Percentiles rank a stretch among this genome's conserved stretches.
phyloP scores from a whole-genome alignment of 805 yeast genomes.

The Candida morakotiae region DNA sequence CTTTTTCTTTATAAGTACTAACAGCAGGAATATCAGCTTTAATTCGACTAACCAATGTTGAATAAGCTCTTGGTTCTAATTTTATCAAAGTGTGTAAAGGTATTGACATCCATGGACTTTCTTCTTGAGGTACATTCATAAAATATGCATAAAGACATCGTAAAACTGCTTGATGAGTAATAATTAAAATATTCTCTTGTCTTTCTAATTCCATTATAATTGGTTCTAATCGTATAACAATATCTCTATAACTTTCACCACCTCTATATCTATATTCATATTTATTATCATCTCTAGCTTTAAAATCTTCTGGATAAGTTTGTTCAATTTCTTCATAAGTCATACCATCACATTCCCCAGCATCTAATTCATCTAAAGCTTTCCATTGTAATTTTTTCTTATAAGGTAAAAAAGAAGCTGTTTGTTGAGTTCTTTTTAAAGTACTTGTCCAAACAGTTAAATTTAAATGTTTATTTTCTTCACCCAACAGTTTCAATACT shows the following conservation, averaged over 20 bases:
- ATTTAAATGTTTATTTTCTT: conserved; percentile 45
- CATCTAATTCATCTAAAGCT: conserved; percentile 94
- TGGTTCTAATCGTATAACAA: conserved; percentile 91
- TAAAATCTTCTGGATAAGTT: conserved; percentile 88
- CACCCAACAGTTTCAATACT: conserved; percentile 61
- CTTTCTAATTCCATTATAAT: conserved; percentile 97
- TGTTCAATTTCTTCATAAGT: conserved; percentile 90
- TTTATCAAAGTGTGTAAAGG: conserved; percentile 94
- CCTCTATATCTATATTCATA: conserved; percentile 95
- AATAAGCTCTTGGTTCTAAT: conserved; percentile 92
- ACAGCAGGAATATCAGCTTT: conserved; percentile 98
- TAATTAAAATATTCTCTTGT: conserved; percentile 91
- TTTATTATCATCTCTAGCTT: conserved; percentile 92
- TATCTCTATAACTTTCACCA: conserved; percentile 95
- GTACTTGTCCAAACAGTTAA: conserved; percentile 97
- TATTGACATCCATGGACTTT: conserved; percentile 98
- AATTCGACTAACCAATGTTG: conserved; percentile 81
- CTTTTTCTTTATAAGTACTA: conserved; percentile 92
- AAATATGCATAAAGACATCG: conserved; percentile 96
- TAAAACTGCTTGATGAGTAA: conserved; percentile 96
- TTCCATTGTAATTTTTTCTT: conserved; percentile 84
- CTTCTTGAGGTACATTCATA: conserved; percentile 97
- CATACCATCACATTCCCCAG: conserved; percentile 96
- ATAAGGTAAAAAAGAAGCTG: conserved; percentile 78
- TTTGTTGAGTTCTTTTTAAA: conserved; percentile 84